Conservation (phyloP, 208 protist species). For the Zelonia costaricensis region DNA sequence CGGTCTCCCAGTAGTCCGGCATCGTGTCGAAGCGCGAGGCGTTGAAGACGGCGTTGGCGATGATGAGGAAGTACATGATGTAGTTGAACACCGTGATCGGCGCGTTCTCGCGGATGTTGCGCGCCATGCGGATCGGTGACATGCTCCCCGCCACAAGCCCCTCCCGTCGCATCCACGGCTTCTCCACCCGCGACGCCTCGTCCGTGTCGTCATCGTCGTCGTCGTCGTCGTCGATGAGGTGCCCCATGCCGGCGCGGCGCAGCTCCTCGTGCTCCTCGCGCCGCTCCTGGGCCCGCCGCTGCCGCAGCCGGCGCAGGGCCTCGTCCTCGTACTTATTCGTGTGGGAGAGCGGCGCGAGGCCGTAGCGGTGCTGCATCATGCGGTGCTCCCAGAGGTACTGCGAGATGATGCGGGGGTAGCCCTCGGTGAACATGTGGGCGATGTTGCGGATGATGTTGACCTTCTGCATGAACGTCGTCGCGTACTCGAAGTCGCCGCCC, state of each 20-base stretch:
- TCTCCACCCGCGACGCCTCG: slow-evolving; percentile 20
- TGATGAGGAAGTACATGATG: slow-evolving; percentile 77
- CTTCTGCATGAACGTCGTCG: slow-evolving; percentile 44
- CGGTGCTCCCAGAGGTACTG: slow-evolving; percentile 90
- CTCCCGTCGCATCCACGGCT: slow-evolving; percentile 46
- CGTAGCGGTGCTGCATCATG: slow-evolving; percentile 73
- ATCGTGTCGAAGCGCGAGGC: slow-evolving; percentile 81
- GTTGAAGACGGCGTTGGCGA: slow-evolving; percentile 90
- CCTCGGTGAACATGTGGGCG: slow-evolving; percentile 91
- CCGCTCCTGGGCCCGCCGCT: slow-evolving; percentile 42
- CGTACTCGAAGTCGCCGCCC: slow-evolving; percentile 78
- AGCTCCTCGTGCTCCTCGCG: slow-evolving; percentile 42
- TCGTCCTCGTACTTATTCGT: slow-evolving; percentile 86
- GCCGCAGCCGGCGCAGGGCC: slow-evolving; percentile 62
- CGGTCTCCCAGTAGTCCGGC: slow-evolving; percentile 80
- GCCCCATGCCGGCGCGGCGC: slow-evolving; percentile 34
- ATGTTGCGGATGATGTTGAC: slow-evolving; percentile 83
- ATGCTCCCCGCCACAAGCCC: slow-evolving; percentile 48
- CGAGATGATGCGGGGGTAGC: slow-evolving; percentile 87
- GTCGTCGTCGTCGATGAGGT: slow-evolving; percentile 49
- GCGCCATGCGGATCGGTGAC: slow-evolving; percentile 82
- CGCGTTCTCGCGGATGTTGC: slow-evolving; percentile 84
- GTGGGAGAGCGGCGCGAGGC: slow-evolving; percentile 69
- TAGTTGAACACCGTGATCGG: slow-evolving; percentile 75
- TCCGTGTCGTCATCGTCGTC: slow-evolving; percentile 18